These are phyloP conservation scores for Myxozyma neotropica DNA, from an alignment of 805 yeast genomes.

Conservation along the genomic window DNA sequence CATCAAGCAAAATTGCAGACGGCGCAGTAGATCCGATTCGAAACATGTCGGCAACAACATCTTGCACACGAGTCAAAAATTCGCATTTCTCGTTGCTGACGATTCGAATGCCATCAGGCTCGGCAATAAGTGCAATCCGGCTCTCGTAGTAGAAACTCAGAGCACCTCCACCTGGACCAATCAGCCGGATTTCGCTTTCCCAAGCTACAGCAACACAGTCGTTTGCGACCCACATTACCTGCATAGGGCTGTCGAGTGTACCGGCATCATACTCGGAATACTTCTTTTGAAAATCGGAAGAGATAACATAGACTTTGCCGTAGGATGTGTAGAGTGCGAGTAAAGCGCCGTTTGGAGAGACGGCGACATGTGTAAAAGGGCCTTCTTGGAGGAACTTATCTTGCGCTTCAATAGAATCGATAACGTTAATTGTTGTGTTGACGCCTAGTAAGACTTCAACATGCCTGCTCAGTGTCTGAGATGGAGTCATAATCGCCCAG, in stretches of 20 bases:
- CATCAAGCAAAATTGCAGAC: conserved; percentile 78
- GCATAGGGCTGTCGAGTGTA: conserved; percentile 44
- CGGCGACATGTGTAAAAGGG: conserved; percentile 49
- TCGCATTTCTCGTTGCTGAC: conserved; percentile 61
- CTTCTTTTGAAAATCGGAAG: conserved; percentile 50
- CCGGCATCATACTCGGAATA: conserved; percentile 52
- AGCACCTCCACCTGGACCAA: conserved; percentile 64
- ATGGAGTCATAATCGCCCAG: conserved; percentile 43
- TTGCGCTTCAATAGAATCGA: conserved; percentile 40
- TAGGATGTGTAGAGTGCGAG: conserved; percentile 53
- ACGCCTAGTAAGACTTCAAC: conserved; percentile 40
- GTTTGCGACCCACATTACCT: conserved; percentile 80
- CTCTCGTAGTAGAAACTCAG: conserved; percentile 42
- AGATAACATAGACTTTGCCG: conserved; percentile 54
- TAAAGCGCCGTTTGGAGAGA: conserved; percentile 60
- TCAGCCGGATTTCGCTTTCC: conserved; percentile 64
- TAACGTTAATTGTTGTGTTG: conserved; percentile 33
- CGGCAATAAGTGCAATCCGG: conserved; percentile 49
- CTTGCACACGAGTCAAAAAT: conserved; percentile 64
- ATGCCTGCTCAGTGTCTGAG: conserved; percentile 34
- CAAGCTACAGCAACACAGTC: conserved; percentile 70
- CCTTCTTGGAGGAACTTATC: conserved; percentile 53
- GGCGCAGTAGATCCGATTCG: conserved; percentile 83
- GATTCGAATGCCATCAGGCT: conserved; percentile 75
- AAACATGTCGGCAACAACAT: conserved; percentile 61